phyloP scores from a whole-genome alignment of 805 yeast genomes.

The Barnettozyma populi region DNA sequence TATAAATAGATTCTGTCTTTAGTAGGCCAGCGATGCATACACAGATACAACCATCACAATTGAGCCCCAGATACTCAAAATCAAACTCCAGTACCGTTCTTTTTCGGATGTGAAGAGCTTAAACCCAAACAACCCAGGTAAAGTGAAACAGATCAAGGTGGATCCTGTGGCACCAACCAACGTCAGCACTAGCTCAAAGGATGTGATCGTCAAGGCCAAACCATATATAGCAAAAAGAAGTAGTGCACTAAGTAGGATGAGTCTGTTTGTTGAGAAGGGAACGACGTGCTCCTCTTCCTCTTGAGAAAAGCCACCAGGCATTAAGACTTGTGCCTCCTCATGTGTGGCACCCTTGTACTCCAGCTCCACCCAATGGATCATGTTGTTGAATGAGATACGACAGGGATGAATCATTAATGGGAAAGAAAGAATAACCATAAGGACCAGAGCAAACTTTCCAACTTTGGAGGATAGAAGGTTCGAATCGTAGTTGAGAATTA shows the following conservation, averaged over 20 bases:
- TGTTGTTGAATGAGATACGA: constrained; percentile 66
- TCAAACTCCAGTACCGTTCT: constrained; percentile 45
- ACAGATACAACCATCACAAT: constrained; percentile 66
- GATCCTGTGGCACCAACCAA: constrained; percentile 83
- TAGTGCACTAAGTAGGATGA: constrained; percentile 42
- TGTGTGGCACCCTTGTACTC: constrained; percentile 3
- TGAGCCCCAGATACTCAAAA: constrained; percentile 62
- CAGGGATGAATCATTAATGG: constrained; percentile 83
- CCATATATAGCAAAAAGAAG: constrained; percentile 46
- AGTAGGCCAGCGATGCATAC: constrained; percentile 29
- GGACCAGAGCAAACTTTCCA: constrained; percentile 58
- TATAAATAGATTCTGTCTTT: neutral
- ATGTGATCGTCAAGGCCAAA: constrained; percentile 52
- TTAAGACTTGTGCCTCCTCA: constrained; percentile 12
- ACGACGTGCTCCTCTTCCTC: constrained; percentile 27
- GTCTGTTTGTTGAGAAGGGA: constrained; percentile 43
- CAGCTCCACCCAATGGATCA: constrained; percentile 41
- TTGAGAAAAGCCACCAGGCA: constrained; percentile 11
- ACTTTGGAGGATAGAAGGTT: constrained; percentile 40
- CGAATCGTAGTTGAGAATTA: constrained; percentile 60
- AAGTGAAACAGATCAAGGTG: constrained; percentile 68
- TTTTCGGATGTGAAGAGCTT: constrained; percentile 31
- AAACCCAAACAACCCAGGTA: constrained; percentile 75
- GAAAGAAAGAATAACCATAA: constrained; percentile 71
- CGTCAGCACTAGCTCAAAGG: constrained; percentile 65